Conservation (phyloP, 495 filamentous ascomycete genomes). For the Hypoxylon fuscum region DNA sequence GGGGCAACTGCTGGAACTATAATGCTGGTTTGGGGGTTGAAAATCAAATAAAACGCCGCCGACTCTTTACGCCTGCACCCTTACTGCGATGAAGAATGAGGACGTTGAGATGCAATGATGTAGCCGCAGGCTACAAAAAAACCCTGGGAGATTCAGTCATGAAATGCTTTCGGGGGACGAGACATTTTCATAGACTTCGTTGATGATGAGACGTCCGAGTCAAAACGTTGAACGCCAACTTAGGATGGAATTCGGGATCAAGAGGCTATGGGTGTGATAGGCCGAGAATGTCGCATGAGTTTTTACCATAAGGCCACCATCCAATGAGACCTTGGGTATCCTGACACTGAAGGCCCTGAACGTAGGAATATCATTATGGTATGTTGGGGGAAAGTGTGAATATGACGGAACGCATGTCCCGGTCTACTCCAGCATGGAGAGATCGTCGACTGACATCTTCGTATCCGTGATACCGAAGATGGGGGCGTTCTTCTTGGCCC, state of each 20-base stretch:
- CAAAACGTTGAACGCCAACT: slow-evolving; percentile 10
- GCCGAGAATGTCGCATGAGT: slow-evolving; percentile 39
- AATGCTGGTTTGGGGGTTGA: slow-evolving; percentile 1
- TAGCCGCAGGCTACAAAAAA: slow-evolving; percentile 26
- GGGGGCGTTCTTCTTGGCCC: slow-evolving; percentile 81
- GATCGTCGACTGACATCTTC: slow-evolving; percentile 53
- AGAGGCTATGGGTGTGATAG: slow-evolving; percentile 32
- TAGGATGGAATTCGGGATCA: slow-evolving; percentile 9
- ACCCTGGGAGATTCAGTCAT: slow-evolving; percentile 2
- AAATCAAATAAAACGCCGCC: slow-evolving; percentile 18
- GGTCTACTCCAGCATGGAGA: slow-evolving; percentile 37
- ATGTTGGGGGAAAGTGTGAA: slow-evolving; percentile 6
- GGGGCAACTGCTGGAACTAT: not conserved
- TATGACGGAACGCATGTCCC: slow-evolving; percentile 4
- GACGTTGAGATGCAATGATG: slow-evolving; percentile 19
- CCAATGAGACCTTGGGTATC: slow-evolving; percentile 44
- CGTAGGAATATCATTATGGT: slow-evolving; percentile 34
- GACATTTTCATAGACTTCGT: slow-evolving; percentile 10
- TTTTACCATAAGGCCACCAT: slow-evolving; percentile 42
- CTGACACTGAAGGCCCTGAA: slow-evolving; percentile 31
- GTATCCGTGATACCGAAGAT: slow-evolving; percentile 54
- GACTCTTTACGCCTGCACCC: slow-evolving; percentile 14
- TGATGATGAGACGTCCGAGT: slow-evolving; percentile 14
- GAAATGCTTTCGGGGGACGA: slow-evolving; percentile 18
- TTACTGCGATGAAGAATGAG: not conserved